phyloP scores from a whole-genome alignment of 2,329 filamentous ascomycete species.

The Cordyceps fumosorosea region DNA sequence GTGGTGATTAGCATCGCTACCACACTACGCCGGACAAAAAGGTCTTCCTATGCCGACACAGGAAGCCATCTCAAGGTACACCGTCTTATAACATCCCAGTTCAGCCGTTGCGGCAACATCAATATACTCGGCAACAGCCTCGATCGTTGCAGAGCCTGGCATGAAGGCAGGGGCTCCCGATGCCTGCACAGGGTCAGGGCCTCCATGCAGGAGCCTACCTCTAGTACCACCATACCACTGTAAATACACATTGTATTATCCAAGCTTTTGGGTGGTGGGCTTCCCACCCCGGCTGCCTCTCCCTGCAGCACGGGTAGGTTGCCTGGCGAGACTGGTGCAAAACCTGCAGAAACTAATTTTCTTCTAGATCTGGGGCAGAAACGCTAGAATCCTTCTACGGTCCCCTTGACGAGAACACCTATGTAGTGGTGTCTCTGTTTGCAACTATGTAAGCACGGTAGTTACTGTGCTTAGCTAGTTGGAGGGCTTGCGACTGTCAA shows the following conservation, averaged over 20 bases:
- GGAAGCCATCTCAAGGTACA: too few relatives aligned
- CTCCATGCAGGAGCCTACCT: background rate
- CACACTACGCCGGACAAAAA: too few relatives aligned
- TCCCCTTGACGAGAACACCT: background rate
- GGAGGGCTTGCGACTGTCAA: too few relatives aligned
- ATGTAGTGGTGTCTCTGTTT: too few relatives aligned
- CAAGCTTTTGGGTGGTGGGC: background rate
- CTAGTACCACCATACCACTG: background rate
- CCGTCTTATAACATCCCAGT: too few relatives aligned
- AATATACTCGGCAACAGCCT: background rate
- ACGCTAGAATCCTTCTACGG: slow-evolving; percentile 5
- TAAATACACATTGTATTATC: background rate
- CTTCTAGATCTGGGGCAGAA: slow-evolving; percentile 12
- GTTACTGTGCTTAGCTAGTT: background rate
- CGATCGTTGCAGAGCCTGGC: background rate
- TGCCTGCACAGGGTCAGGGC: background rate
- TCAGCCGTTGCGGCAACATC: too few relatives aligned
- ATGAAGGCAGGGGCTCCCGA: background rate
- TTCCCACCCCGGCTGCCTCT: background rate
- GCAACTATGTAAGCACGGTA: too few relatives aligned
- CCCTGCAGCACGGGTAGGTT: background rate
- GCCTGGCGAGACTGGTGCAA: background rate
- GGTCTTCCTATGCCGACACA: too few relatives aligned
- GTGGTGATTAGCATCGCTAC: too few relatives aligned
- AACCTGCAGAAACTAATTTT: slow-evolving; percentile 5